These are phyloP conservation scores for Coniophora puteana DNA, from an alignment of 1,284 basidiomycete genomes.

Conservation along the genomic window DNA sequence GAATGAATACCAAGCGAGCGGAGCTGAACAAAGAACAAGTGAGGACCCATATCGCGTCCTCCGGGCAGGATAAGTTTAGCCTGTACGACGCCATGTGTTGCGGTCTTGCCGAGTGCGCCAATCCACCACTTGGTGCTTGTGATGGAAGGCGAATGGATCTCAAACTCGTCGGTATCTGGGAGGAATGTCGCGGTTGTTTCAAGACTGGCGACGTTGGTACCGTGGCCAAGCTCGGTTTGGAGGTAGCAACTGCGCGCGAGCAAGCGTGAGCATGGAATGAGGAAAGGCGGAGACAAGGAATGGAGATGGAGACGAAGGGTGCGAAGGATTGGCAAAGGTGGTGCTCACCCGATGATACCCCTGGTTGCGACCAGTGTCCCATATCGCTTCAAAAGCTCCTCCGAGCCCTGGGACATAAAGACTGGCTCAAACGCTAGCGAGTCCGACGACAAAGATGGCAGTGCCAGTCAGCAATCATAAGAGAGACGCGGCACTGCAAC, in stretches of 20 bases:
- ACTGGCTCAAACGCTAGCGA: conserved; percentile 65
- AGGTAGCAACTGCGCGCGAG: conserved; percentile 47
- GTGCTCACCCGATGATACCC: conserved; percentile 61
- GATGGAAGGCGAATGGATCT: conserved; percentile 73
- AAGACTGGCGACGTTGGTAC: conserved; percentile 64
- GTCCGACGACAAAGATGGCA: neutral
- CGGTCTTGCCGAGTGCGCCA: conserved; percentile 66
- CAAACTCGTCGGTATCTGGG: conserved; percentile 64
- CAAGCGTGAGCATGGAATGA: neutral
- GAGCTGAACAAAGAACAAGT: conserved; percentile 74
- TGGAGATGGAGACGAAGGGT: too few relatives aligned
- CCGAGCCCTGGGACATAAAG: conserved; percentile 55
- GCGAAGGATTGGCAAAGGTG: too few relatives aligned
- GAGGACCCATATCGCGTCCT: conserved; percentile 67
- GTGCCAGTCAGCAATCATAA: neutral
- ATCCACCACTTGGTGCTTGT: conserved; percentile 87
- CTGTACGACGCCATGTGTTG: conserved; percentile 78
- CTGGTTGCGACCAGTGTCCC: conserved; percentile 43
- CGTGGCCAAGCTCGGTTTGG: conserved; percentile 77
- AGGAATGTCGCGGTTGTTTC: conserved; percentile 82
- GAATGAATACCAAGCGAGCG: conserved; percentile 48
- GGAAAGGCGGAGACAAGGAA: neutral
- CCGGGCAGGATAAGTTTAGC: conserved; percentile 68
- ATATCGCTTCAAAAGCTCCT: conserved; percentile 46
- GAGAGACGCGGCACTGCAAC: neutral